Evolutionary conservation across 768 basidiomycete genomes (phyloP).

Genomic region (Mycena galericulata): DNA sequence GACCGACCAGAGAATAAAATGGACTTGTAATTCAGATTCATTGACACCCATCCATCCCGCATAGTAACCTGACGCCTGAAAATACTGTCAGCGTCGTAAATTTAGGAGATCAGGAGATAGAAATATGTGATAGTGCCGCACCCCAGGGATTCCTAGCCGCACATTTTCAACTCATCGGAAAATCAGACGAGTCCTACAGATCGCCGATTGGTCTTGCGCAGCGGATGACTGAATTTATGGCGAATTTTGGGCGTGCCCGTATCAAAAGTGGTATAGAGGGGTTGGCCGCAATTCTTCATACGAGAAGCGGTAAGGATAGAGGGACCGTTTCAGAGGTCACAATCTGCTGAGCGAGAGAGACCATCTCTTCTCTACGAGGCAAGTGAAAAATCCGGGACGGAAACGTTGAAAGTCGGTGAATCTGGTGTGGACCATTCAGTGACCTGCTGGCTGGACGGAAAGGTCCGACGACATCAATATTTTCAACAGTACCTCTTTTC

Average conservation of each 20-base stretch:
- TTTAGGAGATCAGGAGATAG: constrained; percentile 5
- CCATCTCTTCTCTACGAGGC: not conserved
- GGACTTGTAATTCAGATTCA: not conserved
- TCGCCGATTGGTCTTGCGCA: not conserved
- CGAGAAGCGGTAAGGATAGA: not conserved
- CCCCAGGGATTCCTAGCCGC: constrained; percentile 1
- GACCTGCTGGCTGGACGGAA: not conserved
- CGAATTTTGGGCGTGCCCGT: constrained; percentile 4
- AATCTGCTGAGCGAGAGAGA: not conserved
- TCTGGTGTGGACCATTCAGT: not conserved
- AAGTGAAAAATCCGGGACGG: not conserved
- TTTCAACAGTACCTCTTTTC: no score
- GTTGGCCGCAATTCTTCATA: not conserved
- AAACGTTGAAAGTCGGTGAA: not conserved
- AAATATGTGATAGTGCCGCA: not conserved
- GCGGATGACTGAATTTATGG: not conserved
- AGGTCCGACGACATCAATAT: no score
- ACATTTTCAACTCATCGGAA: constrained; percentile 11
- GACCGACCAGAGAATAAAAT: not conserved
- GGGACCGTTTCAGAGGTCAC: not conserved
- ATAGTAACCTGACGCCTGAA: not conserved
- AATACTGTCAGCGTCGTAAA: constrained; percentile 6
- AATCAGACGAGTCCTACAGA: constrained; percentile 1
- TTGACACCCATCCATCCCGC: not conserved
- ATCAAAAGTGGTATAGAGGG: constrained; percentile 7